Base-by-base conservation (phyloP, 805 yeast genomes). In the Sugiyamaella qingdaonensis region DNA sequence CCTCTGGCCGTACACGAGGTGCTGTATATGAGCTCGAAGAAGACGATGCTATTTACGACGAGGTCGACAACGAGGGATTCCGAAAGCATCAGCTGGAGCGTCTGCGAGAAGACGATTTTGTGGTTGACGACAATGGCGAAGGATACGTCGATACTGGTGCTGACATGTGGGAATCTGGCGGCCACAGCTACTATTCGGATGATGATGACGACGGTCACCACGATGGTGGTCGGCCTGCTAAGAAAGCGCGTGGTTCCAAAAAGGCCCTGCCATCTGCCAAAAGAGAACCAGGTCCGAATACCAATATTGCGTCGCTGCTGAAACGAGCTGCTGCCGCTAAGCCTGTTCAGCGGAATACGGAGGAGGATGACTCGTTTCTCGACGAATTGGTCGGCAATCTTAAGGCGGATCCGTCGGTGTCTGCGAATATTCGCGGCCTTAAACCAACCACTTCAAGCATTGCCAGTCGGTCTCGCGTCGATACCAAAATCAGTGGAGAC, bases 141-240 rank as follows among this genome's bases (percentile, higher is more conserved):
- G 98, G 97, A 0, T 92, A 92, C 64, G 91, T 89, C 1, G 98
- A 94, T 62, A 86, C 86, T 42, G 99, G 99, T 54, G 87, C 78
- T 7, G 95, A 92, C 62, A 96, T 89, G 55, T 89, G 95, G 91
- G 95, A 84, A 54, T 52, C 73, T 75, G 51, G 79, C 77, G 42
- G 71, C 75, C 49, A 79, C 78, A 59, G 58, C 7, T 60, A 50
- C 31, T 53, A 49, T 21, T 56, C 54, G 14, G 62, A 57, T 51
- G 64, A 62, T 13, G 71, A 67, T 4, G 67, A 57, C 10, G 65
- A 64, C 5, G n/a, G 39, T 14, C 35, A 58, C 46, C 5, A 62
- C 58, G 61, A 61, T 35, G 63, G 61, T 13, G 32, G 33, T 19
- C 35, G 13, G 13, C 24, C 42, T 2, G 54, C 64, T 54, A 54